Base-by-base conservation (phyloP, 2,329 filamentous ascomycete species). In the Penicillium sp. region DNA sequence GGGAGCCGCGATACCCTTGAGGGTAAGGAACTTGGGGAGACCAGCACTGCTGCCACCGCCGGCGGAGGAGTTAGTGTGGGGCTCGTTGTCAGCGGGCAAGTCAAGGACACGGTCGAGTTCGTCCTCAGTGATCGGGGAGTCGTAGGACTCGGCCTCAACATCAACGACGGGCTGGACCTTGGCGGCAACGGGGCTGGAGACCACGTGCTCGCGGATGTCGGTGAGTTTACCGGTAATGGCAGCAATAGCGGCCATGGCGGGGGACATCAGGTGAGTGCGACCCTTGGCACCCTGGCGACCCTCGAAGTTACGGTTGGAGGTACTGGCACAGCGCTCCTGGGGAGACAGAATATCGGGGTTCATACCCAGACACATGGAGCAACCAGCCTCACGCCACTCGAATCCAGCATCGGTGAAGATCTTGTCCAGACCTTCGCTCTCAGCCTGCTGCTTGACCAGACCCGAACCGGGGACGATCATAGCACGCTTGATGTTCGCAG, bases 311-410 rank as follows among this genome's bases (percentile, higher is more conserved):
- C 95, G 90, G 80, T 98, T 98, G 62, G 91, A 96, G 50, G 95
- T 98, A 72, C 89, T 93, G 43, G 95, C 95, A 74, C 95, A 98
- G 70, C 95, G 88, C 79, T 99, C 95, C 74, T 89, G 85, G 53
- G 95, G 93, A 2, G 92, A 87, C 47, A 98, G 85, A 62, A 99
- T 98, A 75, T 99, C 95, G 0, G 95, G 93, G 81, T 99, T 99
- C 93, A 99, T 99, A 74, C 95, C 95, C 54, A 99, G 84, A 74
- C 95, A 98, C 95, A 99, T 99, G 62, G 91, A 96, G 85, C 95
- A 99, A 50, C 95, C 95, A 65, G 95, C 95, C 80, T 99, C 95
- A 73, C 95, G 87, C 93, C 93, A 98, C 75, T 98, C 93, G 66
- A 98, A 98, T 8, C 95, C 95, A 49, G 95, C 93, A 60, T 96